Base-by-base conservation (phyloP, 495 filamentous ascomycete species). In the Tuber magnatum region DNA sequence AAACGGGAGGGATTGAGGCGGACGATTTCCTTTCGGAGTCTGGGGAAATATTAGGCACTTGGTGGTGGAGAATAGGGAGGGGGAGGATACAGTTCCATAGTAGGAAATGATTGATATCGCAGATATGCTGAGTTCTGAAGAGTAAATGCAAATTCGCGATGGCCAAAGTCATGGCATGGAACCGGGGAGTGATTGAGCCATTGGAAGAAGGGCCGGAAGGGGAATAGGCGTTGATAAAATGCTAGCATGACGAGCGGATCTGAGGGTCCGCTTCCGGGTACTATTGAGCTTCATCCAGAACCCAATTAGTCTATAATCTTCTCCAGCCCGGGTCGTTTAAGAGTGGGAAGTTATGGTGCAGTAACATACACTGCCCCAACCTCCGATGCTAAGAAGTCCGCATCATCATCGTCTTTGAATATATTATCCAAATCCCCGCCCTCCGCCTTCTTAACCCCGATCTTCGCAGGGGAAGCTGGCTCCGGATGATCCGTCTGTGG, bases 151-250 rank as follows among this genome's bases (percentile, higher is more conserved):
- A 99, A 97, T 83, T 99, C 95, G 72, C 95, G 92, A 81, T 97
- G 93, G 22, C 87, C 89, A 83, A 98, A 98, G 82, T 98, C 94
- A 75, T 89, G 90, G 3, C 91, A 90, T 0, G 96, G 95, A 9
- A 89, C 87, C 41, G 94, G 90, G 69, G 92, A 92, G 83, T 99
- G 95, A 82, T 98, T 98, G 28, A 99, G 88, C 95, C 95, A 99
- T 83, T 97, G 94, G 85, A 97, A 98, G 39, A 97, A 90, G 78
- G 92, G 91, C 44, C 95, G 91, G 86, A 96, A 99, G 12, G 95
- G 95, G 83, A 98, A 98, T 51, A 98, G 88, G 61, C 95, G 93
- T 82, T 96, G 92, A 81, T 99, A 99, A 84, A 97, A 99, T 42
- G 89, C 90, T 74, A 92, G 88, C 89, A 98, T 91, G 22, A 94